A percentile compares a stretch with the other conserved stretches of the same genome.
These are phyloP conservation scores for Berkeleyomyces rouxiae DNA, from an alignment of 2,329 filamentous ascomycete species.

Conservation along the genomic window DNA sequence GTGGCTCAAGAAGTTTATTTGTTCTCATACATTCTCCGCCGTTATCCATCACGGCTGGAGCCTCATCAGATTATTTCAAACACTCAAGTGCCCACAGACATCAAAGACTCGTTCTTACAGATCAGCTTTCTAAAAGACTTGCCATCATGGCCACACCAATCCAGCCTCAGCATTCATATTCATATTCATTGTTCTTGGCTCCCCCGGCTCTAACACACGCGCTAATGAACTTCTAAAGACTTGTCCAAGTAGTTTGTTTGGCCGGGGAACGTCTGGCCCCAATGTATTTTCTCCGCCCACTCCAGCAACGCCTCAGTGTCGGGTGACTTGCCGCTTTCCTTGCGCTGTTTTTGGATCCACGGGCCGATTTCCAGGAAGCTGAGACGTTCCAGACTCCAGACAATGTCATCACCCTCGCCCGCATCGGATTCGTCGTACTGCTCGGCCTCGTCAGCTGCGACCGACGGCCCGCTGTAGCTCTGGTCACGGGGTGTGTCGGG, in stretches of 20 bases:
- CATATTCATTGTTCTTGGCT: neutral
- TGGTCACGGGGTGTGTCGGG: constrained; percentile 7
- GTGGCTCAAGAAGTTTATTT: too few relatives aligned
- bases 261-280: constrained; percentile 6
- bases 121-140: too few relatives aligned
- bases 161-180: neutral
- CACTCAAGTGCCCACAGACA: too few relatives aligned
- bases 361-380: constrained; percentile 5
- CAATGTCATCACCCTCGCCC: neutral
- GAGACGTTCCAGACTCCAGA: neutral
- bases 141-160: too few relatives aligned
- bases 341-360: constrained; percentile 5
- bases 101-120: too few relatives aligned
- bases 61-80: too few relatives aligned
- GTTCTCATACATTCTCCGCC: too few relatives aligned
- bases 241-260: constrained; percentile 1
- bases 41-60: too few relatives aligned
- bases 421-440: neutral
- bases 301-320: constrained; percentile 3
- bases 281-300: constrained; percentile 8
- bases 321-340: neutral
- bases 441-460: neutral
- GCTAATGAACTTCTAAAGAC: constrained; percentile 2
- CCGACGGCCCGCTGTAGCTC: neutral
- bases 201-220: neutral